Evolutionary conservation across 352 stramenopile species (phyloP), one percentile per base, ranked within the genome.

Genomic region (Phytophthora quininea): DNA sequence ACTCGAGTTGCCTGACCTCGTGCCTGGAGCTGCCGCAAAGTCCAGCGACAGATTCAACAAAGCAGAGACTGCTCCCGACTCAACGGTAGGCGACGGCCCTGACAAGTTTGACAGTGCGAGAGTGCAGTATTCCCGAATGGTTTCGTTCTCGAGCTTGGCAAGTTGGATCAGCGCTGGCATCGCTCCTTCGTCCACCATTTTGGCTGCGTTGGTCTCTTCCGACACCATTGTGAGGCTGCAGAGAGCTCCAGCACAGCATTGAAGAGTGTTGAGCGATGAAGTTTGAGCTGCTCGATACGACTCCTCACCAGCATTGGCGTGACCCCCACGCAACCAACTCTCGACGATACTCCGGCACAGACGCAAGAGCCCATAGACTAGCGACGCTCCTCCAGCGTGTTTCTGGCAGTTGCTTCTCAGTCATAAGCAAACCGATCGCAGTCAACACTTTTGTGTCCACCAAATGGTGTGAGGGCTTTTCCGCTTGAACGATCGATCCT

Each of bases 21-120:
- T 35, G 4, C 37, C 47, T 1, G 53, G 33, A 46, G 14, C 43
- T 19, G 61, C 10, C 6, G 62, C 47, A 10, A 60, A 60, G 31
- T 73, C 67, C 3, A 91, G 52, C 0, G 82, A 89, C 3, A 91
- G 47, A 14, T 73, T 80, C 37, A 93, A 64, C 24, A 93, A 57
- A 2, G 74, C 82, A 0, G 82, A 84, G 2, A 94, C 82, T 1
- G 86, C 76, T 2, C 84, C 86, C 7, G 79, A 81, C n/a, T 90
- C 80, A 14, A 95, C 79, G 46, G 74, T 91, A 0, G 86, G 85
- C 0, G 84, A 91, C 45, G 90, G 76, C 7, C 73, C 67, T 4
- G 84, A 92, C 2, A 95, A 54, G 65, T 95, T 93, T 0, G 84
- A 89, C 7, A 95, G 62, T 12, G 86, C 84, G 7, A 89, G 62